phyloP scores from a whole-genome alignment of 495 filamentous ascomycete genomes.

The Podospora pseudoanserina region DNA sequence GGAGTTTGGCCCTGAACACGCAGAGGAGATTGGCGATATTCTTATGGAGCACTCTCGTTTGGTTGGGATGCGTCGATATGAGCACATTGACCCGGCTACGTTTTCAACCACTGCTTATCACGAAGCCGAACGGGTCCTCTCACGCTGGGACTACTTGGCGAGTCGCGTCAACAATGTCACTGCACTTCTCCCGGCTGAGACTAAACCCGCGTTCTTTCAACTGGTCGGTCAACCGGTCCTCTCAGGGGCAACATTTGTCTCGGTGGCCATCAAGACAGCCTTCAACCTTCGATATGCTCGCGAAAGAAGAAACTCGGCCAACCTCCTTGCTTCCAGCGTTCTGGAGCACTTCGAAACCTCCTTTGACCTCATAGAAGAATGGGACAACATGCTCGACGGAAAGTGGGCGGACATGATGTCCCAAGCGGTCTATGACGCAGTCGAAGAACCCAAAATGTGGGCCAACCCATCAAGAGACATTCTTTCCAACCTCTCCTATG shows the following conservation, averaged over 20 bases:
- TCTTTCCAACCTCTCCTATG: constrained; percentile 48
- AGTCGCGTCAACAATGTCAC: constrained; percentile 44
- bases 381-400: constrained; percentile 53
- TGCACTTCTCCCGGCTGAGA: constrained; percentile 31
- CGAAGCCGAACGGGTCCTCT: constrained; percentile 55
- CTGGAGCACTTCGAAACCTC: constrained; percentile 53
- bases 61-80: constrained; percentile 54
- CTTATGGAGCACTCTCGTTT: constrained; percentile 54
- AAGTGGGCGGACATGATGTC: constrained; percentile 64
- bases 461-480: constrained; percentile 56
- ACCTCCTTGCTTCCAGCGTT: constrained; percentile 48
- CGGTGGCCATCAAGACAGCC: constrained; percentile 45
- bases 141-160: constrained; percentile 49
- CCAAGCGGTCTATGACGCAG: constrained; percentile 36
- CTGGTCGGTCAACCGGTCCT: constrained; percentile 57
- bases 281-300: constrained; percentile 52
- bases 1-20: constrained; percentile 46
- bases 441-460: constrained; percentile 39
- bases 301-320: constrained; percentile 58
- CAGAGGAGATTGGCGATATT: constrained; percentile 45
- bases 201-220: constrained; percentile 55
- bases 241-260: constrained; percentile 48
- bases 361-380: constrained; percentile 51
- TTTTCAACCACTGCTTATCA: constrained; percentile 56
- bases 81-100: constrained; percentile 48